phyloP scores from a whole-genome alignment of 768 basidiomycete genomes.

The Xerocomus brunneocitrinus region DNA sequence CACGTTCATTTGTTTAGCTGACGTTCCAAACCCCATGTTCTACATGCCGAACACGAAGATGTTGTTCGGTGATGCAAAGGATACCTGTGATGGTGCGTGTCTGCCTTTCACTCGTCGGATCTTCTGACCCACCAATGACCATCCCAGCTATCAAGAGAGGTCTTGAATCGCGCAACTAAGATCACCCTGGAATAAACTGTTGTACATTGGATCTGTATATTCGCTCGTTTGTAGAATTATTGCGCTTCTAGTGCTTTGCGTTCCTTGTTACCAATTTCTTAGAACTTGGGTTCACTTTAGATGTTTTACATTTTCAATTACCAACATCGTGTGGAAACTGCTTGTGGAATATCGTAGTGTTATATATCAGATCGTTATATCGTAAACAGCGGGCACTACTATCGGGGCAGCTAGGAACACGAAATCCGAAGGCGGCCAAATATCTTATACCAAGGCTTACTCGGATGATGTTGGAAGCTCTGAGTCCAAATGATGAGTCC shows the following conservation, averaged over 20 bases:
- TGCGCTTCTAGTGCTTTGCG: neutral
- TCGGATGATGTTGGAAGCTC: conserved; percentile 11
- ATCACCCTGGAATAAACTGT: conserved; percentile 1
- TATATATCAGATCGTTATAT: conserved; percentile 27
- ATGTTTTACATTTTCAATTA: conserved; percentile 8
- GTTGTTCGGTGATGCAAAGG: conserved; percentile 90
- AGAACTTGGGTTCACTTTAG: neutral
- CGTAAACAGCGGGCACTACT: conserved; percentile 13
- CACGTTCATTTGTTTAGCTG: conserved; percentile 43
- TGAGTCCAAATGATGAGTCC: conserved; percentile 23
- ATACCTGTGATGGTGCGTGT: conserved; percentile 74
- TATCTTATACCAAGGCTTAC: conserved; percentile 21
- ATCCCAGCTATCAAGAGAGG: conserved; percentile 54
- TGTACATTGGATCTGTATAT: conserved; percentile 18
- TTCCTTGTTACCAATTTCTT: neutral
- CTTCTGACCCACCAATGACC: neutral
- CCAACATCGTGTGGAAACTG: conserved; percentile 5
- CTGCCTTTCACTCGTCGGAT: neutral
- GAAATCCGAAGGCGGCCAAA: conserved; percentile 14
- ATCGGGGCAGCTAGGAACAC: conserved; percentile 8
- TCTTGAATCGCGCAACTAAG: conserved; percentile 37
- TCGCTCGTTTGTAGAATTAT: conserved; percentile 17
- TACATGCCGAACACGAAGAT: conserved; percentile 88
- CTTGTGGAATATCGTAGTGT: conserved; percentile 22
- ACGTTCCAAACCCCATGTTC: conserved; percentile 93